Evolutionary conservation across 257 asterid species (phyloP).

Genomic region (Ligustrum vulgare): DNA sequence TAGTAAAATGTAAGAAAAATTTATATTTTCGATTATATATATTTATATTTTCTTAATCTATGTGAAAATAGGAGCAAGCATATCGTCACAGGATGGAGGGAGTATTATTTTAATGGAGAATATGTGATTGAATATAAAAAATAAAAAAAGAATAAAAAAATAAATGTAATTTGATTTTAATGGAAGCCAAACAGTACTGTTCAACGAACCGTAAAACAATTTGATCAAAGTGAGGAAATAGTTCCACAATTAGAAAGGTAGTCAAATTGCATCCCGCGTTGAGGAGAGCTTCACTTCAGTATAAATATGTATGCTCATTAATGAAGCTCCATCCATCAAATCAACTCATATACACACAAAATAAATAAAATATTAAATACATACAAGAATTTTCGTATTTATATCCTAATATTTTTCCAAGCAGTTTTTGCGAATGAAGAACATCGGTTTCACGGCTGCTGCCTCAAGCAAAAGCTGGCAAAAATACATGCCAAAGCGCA

Average conservation of each 20-base stretch:
- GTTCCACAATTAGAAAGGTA: background rate
- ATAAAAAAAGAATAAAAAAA: no score
- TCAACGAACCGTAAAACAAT: background rate
- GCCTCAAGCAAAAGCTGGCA: background rate
- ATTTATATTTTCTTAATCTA: no score
- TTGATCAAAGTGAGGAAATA: background rate
- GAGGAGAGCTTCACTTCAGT: background rate
- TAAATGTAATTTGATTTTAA: no score
- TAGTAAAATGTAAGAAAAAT: no score
- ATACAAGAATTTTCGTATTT: background rate
- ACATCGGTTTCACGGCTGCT: background rate
- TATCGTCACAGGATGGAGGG: no score
- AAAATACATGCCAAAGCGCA: slow-evolving; percentile 40
- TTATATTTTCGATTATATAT: no score
- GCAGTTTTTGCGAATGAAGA: background rate
- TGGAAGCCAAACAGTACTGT: no score
- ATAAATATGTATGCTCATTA: background rate
- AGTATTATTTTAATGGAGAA: no score
- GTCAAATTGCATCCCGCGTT: background rate
- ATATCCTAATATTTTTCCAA: background rate
- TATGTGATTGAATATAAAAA: no score
- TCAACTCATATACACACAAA: background rate
- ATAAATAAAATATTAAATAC: no score
- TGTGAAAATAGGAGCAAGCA: no score
- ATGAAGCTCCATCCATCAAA: background rate